These are phyloP conservation scores for Lasiosphaeria ovina DNA, from an alignment of 495 filamentous ascomycete species.

Conservation along the genomic window DNA sequence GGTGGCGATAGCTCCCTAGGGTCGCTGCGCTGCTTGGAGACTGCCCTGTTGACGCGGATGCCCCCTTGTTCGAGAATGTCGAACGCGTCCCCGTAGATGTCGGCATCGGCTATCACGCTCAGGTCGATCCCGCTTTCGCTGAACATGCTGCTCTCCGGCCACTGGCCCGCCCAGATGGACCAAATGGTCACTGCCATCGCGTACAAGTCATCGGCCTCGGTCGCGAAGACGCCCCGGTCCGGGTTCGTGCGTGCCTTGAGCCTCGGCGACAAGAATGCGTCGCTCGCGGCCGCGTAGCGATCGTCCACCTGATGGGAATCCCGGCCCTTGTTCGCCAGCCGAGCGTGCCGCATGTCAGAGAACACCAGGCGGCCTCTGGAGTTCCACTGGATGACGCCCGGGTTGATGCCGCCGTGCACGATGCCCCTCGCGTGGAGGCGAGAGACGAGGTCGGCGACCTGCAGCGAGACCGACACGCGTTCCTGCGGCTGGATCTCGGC, in stretches of 20 bases:
- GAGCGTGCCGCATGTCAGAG: neutral
- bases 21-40: neutral
- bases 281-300: constrained; percentile 3
- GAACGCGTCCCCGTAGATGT: constrained; percentile 6
- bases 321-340: constrained; percentile 1
- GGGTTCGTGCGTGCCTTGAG: constrained; percentile 1
- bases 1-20: neutral
- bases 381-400: constrained; percentile 8
- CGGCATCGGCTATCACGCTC: constrained; percentile 10
- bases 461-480: constrained; percentile 5
- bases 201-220: constrained; percentile 11
- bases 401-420: constrained; percentile 11
- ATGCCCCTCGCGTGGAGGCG: constrained; percentile 10
- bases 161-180: constrained; percentile 9
- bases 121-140: constrained; percentile 5
- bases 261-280: constrained; percentile 7
- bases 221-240: constrained; percentile 3
- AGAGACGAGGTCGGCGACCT: constrained; percentile 6
- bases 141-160: constrained; percentile 5
- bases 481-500: constrained; percentile 3
- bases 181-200: constrained; percentile 10
- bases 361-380: constrained; percentile 3
- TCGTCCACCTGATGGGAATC: neutral
- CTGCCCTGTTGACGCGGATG: neutral
- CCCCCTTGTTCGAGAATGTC: constrained; percentile 8